phyloP scores from a whole-genome alignment of 2,329 filamentous ascomycete genomes.

The Fusarium brevicatenulatum region DNA sequence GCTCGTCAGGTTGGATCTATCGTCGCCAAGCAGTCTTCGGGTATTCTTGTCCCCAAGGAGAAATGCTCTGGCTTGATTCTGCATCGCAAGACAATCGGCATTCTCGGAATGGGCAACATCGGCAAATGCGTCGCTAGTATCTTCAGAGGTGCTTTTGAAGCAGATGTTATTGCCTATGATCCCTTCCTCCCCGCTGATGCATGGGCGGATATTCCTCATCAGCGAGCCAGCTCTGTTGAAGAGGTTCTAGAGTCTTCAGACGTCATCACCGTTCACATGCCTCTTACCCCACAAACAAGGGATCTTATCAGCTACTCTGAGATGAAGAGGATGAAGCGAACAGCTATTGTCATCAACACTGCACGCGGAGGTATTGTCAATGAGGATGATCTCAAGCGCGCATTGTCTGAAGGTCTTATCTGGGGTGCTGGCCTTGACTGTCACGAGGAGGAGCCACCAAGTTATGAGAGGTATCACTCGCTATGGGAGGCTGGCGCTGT shows the following conservation, averaged over 20 bases:
- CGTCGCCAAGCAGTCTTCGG: conserved; percentile 43
- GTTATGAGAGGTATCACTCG: conserved; percentile 45
- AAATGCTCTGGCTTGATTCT: conserved; percentile 53
- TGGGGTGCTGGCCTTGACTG: conserved; percentile 55
- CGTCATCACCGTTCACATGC: conserved; percentile 52
- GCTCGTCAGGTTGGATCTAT: conserved; percentile 49
- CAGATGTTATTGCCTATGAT: conserved; percentile 51
- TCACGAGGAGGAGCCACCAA: conserved; percentile 54
- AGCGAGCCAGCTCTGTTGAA: conserved; percentile 43
- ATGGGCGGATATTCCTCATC: conserved; percentile 49
- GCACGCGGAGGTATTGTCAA: conserved; percentile 55
- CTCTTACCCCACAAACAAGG: conserved; percentile 48
- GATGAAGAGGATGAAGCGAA: conserved; percentile 50
- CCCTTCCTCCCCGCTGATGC: conserved; percentile 47
- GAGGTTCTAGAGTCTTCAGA: conserved; percentile 49
- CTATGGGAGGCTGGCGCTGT: conserved; percentile 52
- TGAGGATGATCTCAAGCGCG: conserved; percentile 48
- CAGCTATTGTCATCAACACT: conserved; percentile 53
- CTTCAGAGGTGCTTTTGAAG: conserved; percentile 50
- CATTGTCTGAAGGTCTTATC: conserved; percentile 47
- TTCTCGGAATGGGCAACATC: conserved; percentile 54
- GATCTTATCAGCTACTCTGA: conserved; percentile 47
- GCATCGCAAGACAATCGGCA: conserved; percentile 49
- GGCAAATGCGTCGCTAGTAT: conserved; percentile 50
- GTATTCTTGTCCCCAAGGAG: conserved; percentile 51